Evolutionary conservation across 768 basidiomycete species (phyloP), one percentile per base, ranked within the genome.

Genomic region (Panaeolus cyanescens): DNA sequence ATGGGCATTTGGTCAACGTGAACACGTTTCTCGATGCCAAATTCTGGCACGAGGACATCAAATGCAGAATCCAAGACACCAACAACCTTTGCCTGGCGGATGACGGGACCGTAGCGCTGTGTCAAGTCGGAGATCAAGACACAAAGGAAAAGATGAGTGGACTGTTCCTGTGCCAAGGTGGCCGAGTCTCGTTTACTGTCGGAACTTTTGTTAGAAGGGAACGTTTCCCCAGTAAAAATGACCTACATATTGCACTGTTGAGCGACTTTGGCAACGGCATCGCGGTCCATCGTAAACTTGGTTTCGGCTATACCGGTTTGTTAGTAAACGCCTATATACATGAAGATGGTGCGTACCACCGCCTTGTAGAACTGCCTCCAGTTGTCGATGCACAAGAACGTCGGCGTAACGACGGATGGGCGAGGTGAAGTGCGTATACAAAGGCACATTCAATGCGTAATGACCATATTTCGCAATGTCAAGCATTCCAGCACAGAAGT

Each of bases 1-100:
- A 97, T 93, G 25, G 97, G 96, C 93, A 99, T 97, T 77, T 99
- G 95, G 72, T 99, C 97, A 39, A 96, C 93, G 69, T 99, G 97
- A 2, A 99, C 96, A 34, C 97, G 86, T 81, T 99, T 99, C 80
- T 99, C 97, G 67, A 99, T 98, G 32, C 96, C 94, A 71, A 99
- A 99, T 74, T 99, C 97, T 39, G 94, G 92, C 12, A 99, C 88
- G 32, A 96, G 79, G 30, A 99, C 96, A 70, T 99, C 97, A 68
- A 98, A 99, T 1, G 97, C 97, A 56, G 94, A 92, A 70, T 99
- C 97, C n/a, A 98, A 83, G 32, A 99, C 96, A 61, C 91, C 91
- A 45, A 96, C 91, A 61, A 99, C 96, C 67, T 88, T 90, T n/a
- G 95, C 97, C 72, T 93, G 90, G 62, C 97, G 92, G 62, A 98